Base-by-base conservation (phyloP, 148 eudicot species). In the Beta vulgaris region DNA sequence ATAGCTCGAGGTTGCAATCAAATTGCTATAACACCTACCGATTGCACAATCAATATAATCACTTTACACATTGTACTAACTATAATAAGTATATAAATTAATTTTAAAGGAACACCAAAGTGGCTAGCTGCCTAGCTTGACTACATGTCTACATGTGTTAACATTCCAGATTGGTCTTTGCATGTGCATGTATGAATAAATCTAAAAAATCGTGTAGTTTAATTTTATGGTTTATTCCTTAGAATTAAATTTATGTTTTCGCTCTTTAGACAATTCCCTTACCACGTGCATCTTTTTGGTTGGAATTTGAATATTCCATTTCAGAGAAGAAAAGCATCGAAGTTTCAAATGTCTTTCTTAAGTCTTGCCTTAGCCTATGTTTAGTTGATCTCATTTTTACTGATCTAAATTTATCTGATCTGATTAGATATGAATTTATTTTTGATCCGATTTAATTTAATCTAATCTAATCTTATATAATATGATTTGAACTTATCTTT, bases 251-350 rank as follows among this genome's bases (percentile, higher is more conserved):
- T 18, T 51, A 48, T 51, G 21, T 18, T 53, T 0, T 10, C 26
- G 25, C 21, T n/a, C 9, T 53, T 53, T 26, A 66, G 11, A 66
- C 64, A 76, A 40, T 25, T 58, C 21, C 7, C 4, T 43, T 25
- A 16, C 74, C 74, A 77, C 80, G 75, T 77, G 74, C 80, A 36
- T 14, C 36, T 59, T 46, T 70, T 46, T 77, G 18, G 34, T 34
- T 70, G n/a, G 80, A 61, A 77, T 59, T 70, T 48, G 80, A 35
- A 77, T 77, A 77, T 77, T 77, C 79, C 69, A 43, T 44, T 60
- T 70, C 55, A 9, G 26, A 25, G 15, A 21, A 39, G 1, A 10
- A 31, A 43, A 77, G 59, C 35, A 69, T 66, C 71, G 19, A 68
- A 42, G n/a, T 76, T 68, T 57, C 31, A 76, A 76, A 57, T 35